These are phyloP conservation scores for Penicillium sclerotiorum DNA, from an alignment of 2,329 filamentous ascomycete species.

Conservation along the genomic window DNA sequence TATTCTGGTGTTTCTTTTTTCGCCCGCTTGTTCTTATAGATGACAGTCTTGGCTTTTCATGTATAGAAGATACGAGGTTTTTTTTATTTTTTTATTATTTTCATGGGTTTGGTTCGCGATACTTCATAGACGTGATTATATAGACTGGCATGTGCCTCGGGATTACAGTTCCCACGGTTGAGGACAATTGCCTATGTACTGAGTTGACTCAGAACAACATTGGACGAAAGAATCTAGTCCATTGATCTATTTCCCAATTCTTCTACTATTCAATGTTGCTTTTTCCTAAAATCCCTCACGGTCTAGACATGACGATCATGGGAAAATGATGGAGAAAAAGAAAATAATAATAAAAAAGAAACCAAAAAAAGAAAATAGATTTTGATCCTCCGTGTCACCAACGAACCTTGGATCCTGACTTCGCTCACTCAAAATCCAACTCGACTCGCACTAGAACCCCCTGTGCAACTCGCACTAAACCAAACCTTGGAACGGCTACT, in stretches of 20 bases:
- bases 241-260: too few relatives aligned
- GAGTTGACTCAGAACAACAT: too few relatives aligned
- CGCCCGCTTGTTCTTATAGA: slow-evolving; percentile 2
- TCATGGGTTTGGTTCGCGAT: background rate
- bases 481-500: background rate
- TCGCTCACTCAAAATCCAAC: background rate
- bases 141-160: too few relatives aligned
- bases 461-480: background rate
- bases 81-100: background rate
- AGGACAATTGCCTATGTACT: too few relatives aligned
- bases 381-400: background rate
- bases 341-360: too few relatives aligned
- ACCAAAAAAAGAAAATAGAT: too few relatives aligned
- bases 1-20: background rate
- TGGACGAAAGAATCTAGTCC: background rate
- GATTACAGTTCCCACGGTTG: too few relatives aligned
- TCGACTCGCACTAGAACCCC: background rate
- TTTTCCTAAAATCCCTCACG: background rate
- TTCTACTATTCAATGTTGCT: background rate
- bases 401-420: background rate
- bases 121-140: background rate
- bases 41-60: background rate
- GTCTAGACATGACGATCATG: too few relatives aligned
- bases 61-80: slow-evolving; percentile 2
- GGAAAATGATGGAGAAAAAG: too few relatives aligned